Percentiles rank a stretch among this genome's conserved stretches.
Conservation (phyloP, 495 filamentous ascomycete species). For the Cercophora scortea region DNA sequence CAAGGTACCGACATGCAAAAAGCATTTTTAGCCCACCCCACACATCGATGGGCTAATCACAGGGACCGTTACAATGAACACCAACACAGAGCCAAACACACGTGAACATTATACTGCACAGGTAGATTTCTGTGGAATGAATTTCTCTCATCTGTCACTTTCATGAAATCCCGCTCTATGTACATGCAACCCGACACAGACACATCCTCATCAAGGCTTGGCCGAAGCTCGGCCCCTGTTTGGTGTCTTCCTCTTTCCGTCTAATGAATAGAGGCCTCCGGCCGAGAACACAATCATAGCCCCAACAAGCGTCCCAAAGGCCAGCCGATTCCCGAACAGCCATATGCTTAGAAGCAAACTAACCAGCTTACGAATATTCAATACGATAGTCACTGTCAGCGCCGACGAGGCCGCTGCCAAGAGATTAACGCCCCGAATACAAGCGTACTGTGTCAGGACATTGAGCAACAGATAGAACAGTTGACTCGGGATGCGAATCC, state of each 20-base stretch:
- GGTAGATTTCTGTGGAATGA: no score
- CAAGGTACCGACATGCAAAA: no score
- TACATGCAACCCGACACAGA: slow-evolving; percentile 1
- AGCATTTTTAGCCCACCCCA: no score
- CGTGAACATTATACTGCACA: no score
- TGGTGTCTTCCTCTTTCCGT: slow-evolving; percentile 38
- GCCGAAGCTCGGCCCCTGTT: slow-evolving; percentile 8
- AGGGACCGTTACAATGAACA: no score
- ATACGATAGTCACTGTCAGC: slow-evolving; percentile 87
- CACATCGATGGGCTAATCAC: no score
- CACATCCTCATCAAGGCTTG: slow-evolving; percentile 10
- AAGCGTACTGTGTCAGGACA: slow-evolving; percentile 85
- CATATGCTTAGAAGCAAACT: slow-evolving; percentile 85
- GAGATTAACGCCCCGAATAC: slow-evolving; percentile 90
- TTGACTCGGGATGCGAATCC: slow-evolving; percentile 55
- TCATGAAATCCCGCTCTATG: background rate
- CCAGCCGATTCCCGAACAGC: slow-evolving; percentile 80
- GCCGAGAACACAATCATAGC: slow-evolving; percentile 80
- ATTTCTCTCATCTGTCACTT: no score
- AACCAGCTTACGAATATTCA: slow-evolving; percentile 93
- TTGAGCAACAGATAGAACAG: slow-evolving; percentile 69
- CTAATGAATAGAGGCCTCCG: slow-evolving; percentile 81
- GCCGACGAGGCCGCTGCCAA: slow-evolving; percentile 79
- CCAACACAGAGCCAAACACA: no score
- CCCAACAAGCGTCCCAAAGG: slow-evolving; percentile 66